Percentiles rank a stretch among this genome's conserved stretches.
phyloP scores from a whole-genome alignment of 2,329 filamentous ascomycete species.

The Paraphoma sp. region DNA sequence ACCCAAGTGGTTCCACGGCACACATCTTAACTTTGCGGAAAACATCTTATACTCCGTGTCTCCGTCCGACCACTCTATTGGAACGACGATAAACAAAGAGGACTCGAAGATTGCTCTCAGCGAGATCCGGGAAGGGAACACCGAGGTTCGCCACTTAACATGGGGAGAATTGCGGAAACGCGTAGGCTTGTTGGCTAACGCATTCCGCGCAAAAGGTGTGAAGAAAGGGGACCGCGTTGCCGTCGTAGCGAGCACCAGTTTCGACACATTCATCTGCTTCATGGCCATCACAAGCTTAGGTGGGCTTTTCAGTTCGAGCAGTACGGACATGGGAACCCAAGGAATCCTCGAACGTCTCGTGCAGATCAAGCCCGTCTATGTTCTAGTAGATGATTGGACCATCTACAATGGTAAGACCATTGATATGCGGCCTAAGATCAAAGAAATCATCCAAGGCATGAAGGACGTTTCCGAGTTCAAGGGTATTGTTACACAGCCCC shows the following conservation, averaged over 20 bases:
- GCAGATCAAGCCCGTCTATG: slow-evolving; percentile 76
- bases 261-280: slow-evolving; percentile 76
- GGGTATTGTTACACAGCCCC: slow-evolving; percentile 69
- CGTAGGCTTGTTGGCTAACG: slow-evolving; percentile 67
- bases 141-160: slow-evolving; percentile 60
- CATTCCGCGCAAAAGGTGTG: slow-evolving; percentile 71
- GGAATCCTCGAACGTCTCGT: slow-evolving; percentile 76
- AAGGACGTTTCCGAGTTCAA: slow-evolving; percentile 65
- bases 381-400: slow-evolving; percentile 84
- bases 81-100: slow-evolving; percentile 68
- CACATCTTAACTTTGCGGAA: slow-evolving; percentile 78
- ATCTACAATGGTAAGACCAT: slow-evolving; percentile 80
- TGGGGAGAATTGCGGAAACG: slow-evolving; percentile 70
- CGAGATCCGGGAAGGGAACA: slow-evolving; percentile 73
- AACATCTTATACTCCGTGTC: slow-evolving; percentile 72
- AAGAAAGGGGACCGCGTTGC: slow-evolving; percentile 76
- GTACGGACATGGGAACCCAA: slow-evolving; percentile 83
- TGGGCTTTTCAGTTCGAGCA: slow-evolving; percentile 76
- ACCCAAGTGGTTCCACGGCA: slow-evolving; percentile 78
- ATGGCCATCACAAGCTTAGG: slow-evolving; percentile 74
- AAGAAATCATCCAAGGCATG: slow-evolving; percentile 69
- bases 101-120: slow-evolving; percentile 74
- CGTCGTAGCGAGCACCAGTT: slow-evolving; percentile 75
- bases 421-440: slow-evolving; percentile 76
- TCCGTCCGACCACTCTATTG: slow-evolving; percentile 51